Conservation (phyloP, 2,329 filamentous ascomycete genomes). For the Aspergillus sp. region DNA sequence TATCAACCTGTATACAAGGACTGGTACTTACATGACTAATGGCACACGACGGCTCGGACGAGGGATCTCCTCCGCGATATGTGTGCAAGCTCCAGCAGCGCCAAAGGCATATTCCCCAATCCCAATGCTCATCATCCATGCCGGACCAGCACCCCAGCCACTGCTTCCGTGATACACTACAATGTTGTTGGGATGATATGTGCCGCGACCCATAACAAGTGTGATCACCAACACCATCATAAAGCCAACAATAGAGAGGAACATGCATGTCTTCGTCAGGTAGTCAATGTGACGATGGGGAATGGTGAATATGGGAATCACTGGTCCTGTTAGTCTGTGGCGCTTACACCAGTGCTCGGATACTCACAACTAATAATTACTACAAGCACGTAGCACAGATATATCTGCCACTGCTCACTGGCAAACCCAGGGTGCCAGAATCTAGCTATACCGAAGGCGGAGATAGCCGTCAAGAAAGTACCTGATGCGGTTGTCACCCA, state of each 20-base stretch:
- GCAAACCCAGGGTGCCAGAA: slow-evolving; percentile 9
- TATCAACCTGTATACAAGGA: not conserved
- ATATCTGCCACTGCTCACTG: slow-evolving; percentile 12
- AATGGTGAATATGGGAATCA: slow-evolving; percentile 12
- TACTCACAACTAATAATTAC: slow-evolving; percentile 8
- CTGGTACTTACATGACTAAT: slow-evolving; percentile 9
- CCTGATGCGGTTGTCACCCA: slow-evolving; percentile 15
- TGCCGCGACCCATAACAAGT: slow-evolving; percentile 7
- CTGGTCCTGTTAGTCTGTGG: slow-evolving; percentile 2
- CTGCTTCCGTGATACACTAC: not conserved
- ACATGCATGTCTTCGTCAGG: slow-evolving; percentile 7
- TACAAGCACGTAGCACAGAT: slow-evolving; percentile 10
- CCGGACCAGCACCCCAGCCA: slow-evolving; percentile 7
- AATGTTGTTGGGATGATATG: slow-evolving; percentile 1
- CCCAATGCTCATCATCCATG: slow-evolving; percentile 11
- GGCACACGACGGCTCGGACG: slow-evolving; percentile 11
- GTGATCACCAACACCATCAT: slow-evolving; percentile 6
- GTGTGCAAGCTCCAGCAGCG: slow-evolving; percentile 7
- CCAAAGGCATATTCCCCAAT: slow-evolving; percentile 12
- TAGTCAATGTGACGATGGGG: slow-evolving; percentile 8
- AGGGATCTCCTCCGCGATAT: slow-evolving; percentile 13
- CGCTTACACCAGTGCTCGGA: not conserved
- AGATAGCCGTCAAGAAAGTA: slow-evolving; percentile 10
- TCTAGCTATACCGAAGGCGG: slow-evolving; percentile 10
- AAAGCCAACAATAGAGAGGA: slow-evolving; percentile 7